phyloP scores from a whole-genome alignment of 148 eudicot species.

The Limonium bicolor region DNA sequence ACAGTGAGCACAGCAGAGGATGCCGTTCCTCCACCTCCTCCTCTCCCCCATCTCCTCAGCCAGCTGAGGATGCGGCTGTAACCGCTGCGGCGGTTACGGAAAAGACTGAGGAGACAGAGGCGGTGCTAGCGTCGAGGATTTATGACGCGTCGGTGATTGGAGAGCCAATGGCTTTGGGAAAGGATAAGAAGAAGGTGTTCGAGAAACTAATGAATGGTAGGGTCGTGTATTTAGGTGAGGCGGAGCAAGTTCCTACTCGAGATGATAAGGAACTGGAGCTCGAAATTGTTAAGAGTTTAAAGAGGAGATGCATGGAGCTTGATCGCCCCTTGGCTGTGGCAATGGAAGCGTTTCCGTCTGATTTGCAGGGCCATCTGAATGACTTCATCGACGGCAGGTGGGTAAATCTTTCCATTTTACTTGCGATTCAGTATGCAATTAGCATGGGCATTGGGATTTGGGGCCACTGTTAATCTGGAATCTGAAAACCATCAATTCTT shows the following conservation, averaged over 20 bases:
- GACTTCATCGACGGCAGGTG: slow-evolving; percentile 53
- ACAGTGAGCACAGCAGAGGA: slow-evolving; percentile 38
- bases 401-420: background rate
- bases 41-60: slow-evolving; percentile 6
- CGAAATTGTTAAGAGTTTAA: slow-evolving; percentile 64
- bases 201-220: slow-evolving; percentile 85
- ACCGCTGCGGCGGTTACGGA: background rate
- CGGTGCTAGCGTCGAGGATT: slow-evolving; percentile 47
- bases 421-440: background rate
- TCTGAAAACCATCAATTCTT: too few species aligned
- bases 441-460: background rate
- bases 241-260: slow-evolving; percentile 72
- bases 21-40: background rate
- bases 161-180: slow-evolving; percentile 90
- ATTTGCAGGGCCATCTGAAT: slow-evolving; percentile 60
- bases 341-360: slow-evolving; percentile 71
- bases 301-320: slow-evolving; percentile 46
- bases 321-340: slow-evolving; percentile 50
- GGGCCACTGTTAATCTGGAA: background rate
- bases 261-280: slow-evolving; percentile 78
- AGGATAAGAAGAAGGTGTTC: slow-evolving; percentile 77
- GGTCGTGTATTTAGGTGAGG: slow-evolving; percentile 86
- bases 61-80: slow-evolving; percentile 2
- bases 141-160: slow-evolving; percentile 88
- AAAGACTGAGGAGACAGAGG: slow-evolving; percentile 27